These are phyloP conservation scores for Fagus crenata DNA, from an alignment of 306 rosid genomes.

Conservation along the genomic window DNA sequence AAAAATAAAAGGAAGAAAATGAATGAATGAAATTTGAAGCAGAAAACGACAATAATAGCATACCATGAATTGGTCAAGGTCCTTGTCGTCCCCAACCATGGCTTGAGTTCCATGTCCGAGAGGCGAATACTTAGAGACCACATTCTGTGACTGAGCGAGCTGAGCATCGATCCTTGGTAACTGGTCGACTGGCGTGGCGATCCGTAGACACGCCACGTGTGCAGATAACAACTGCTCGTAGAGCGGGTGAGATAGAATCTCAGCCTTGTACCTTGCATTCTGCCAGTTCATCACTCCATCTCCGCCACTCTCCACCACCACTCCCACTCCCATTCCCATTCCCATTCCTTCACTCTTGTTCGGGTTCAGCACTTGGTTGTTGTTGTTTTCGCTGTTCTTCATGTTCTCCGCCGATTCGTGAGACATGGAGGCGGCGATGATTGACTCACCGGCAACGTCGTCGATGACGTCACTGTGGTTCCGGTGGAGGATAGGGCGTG, in stretches of 20 bases:
- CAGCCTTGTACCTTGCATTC: conserved; percentile 75
- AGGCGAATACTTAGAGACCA: conserved; percentile 84
- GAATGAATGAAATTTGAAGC: not conserved
- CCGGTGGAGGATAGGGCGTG: conserved; percentile 67
- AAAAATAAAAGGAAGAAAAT: not conserved
- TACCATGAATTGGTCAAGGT: conserved; percentile 97
- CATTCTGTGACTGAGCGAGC: conserved; percentile 91
- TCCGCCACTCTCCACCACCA: conserved; percentile 42
- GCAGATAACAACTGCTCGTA: conserved; percentile 91
- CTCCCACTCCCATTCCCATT: conserved; percentile 5
- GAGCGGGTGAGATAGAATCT: conserved; percentile 80
- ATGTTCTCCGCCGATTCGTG: conserved; percentile 53
- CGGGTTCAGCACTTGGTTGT: conserved; percentile 23
- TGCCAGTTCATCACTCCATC: conserved; percentile 73
- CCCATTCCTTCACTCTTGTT: conserved; percentile 39
- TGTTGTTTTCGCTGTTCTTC: conserved; percentile 30
- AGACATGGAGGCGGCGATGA: conserved; percentile 52
- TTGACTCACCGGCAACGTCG: conserved; percentile 50
- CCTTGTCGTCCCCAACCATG: conserved; percentile 72
- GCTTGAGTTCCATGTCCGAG: conserved; percentile 46
- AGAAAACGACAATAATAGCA: not conserved
- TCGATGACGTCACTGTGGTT: conserved; percentile 79
- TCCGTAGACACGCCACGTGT: conserved; percentile 88
- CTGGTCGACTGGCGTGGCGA: conserved; percentile 98
- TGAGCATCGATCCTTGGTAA: conserved; percentile 93